A percentile compares a stretch with the other conserved stretches of the same genome.
phyloP scores from a whole-genome alignment of 305 asterid genomes.

The Fraxinus sp. region DNA sequence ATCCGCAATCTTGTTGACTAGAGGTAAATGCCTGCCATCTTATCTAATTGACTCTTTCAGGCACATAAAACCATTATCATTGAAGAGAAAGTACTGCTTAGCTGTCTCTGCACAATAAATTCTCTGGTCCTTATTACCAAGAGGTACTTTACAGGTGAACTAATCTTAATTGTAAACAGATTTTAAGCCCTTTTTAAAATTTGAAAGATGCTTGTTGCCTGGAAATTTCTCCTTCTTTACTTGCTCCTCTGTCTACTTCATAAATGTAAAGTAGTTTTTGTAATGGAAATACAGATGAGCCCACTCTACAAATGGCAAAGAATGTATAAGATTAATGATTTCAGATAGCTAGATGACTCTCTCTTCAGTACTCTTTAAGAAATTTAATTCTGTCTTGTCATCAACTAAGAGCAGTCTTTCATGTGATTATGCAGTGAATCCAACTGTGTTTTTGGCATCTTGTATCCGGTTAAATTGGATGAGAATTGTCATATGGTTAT shows the following conservation, averaged over 20 bases:
- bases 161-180: slow-evolving; percentile 31
- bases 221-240: slow-evolving; percentile 34
- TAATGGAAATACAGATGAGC: slow-evolving; percentile 48
- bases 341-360: slow-evolving; percentile 41
- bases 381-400: slow-evolving; percentile 67
- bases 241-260: slow-evolving; percentile 60
- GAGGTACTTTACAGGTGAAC: slow-evolving; percentile 54
- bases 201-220: slow-evolving; percentile 36
- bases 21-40: slow-evolving; percentile 29
- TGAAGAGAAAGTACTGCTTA: slow-evolving; percentile 46
- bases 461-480: slow-evolving; percentile 32
- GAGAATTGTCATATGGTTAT: background rate
- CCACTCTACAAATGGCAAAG: slow-evolving; percentile 70
- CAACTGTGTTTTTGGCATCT: slow-evolving; percentile 81
- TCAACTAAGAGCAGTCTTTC: slow-evolving; percentile 72
- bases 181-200: slow-evolving; percentile 25
- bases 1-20: slow-evolving; percentile 29
- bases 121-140: slow-evolving; percentile 55
- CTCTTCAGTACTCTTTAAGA: slow-evolving; percentile 35
- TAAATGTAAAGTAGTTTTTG: slow-evolving; percentile 60
- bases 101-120: slow-evolving; percentile 60
- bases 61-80: slow-evolving; percentile 31
- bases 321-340: slow-evolving; percentile 55
- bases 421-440: slow-evolving; percentile 77
- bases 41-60: slow-evolving; percentile 32